phyloP scores from a whole-genome alignment of 495 filamentous ascomycete genomes.

The Ramalina peruviana region DNA sequence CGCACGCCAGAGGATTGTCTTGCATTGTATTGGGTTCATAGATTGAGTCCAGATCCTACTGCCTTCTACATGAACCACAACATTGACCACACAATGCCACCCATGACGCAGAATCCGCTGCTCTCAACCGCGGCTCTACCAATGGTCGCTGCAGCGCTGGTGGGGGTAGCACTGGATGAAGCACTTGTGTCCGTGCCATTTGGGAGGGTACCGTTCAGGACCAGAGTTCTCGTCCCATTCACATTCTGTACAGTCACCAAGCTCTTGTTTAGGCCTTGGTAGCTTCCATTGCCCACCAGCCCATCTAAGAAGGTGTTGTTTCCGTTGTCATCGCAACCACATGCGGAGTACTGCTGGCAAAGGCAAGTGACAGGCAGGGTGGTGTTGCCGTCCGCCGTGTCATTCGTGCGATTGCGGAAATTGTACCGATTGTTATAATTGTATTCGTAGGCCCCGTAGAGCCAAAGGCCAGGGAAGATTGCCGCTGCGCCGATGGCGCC shows the following conservation, averaged over 20 bases:
- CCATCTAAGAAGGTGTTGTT: conserved; percentile 42
- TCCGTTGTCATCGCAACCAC: conserved; percentile 71
- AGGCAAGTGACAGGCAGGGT: conserved; percentile 59
- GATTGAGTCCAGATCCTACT: too few species aligned
- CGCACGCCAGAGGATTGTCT: too few species aligned
- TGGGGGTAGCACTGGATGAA: conserved; percentile 9
- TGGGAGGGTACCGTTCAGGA: conserved; percentile 74
- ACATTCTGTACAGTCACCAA: conserved; percentile 48
- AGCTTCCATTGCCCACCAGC: conserved; percentile 51
- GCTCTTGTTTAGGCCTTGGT: conserved; percentile 43
- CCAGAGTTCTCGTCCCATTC: conserved; percentile 62
- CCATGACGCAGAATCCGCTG: conserved; percentile 49
- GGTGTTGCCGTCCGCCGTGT: conserved; percentile 39
- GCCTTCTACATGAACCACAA: conserved; percentile 27
- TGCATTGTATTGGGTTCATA: too few species aligned
- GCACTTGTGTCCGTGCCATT: conserved; percentile 66
- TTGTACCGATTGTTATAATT: conserved; percentile 44
- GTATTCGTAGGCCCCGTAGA: conserved; percentile 60
- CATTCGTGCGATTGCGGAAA: conserved; percentile 42
- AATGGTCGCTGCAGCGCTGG: conserved; percentile 16
- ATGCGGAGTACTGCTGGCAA: conserved; percentile 55
- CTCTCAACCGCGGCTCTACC: conserved; percentile 26
- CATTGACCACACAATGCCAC: conserved; percentile 35
- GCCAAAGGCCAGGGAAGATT: conserved; percentile 41
- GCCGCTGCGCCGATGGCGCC: conserved; percentile 32